A percentile compares a stretch with the other conserved stretches of the same genome.
Evolutionary conservation across 2,329 filamentous ascomycete genomes (phyloP).

Genomic region (Aspergillus tamarii): DNA sequence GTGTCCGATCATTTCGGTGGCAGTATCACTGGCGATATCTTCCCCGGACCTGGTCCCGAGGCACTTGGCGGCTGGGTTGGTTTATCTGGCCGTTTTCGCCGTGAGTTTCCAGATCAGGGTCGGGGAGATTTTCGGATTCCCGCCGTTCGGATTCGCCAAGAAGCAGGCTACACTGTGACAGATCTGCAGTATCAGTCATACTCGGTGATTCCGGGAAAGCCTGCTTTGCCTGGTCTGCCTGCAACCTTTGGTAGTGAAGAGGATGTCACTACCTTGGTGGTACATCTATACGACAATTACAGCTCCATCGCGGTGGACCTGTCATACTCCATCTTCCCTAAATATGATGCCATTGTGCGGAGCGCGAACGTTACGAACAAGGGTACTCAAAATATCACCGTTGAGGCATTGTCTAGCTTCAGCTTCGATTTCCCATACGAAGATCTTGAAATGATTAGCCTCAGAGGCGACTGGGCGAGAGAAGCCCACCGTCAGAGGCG

Average conservation of each 20-base stretch:
- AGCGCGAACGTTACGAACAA: constrained; percentile 66
- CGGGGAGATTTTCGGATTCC: constrained; percentile 66
- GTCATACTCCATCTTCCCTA: constrained; percentile 66
- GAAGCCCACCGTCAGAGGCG: constrained; percentile 60
- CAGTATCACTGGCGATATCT: constrained; percentile 56
- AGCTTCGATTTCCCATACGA: constrained; percentile 64
- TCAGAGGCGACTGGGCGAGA: constrained; percentile 65
- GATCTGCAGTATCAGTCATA: constrained; percentile 63
- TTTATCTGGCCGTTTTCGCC: constrained; percentile 54
- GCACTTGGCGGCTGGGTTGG: constrained; percentile 57
- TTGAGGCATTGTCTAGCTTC: constrained; percentile 63
- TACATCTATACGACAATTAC: constrained; percentile 62
- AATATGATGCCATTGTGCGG: constrained; percentile 63
- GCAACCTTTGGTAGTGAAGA: constrained; percentile 60
- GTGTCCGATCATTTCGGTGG: constrained; percentile 66
- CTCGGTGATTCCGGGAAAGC: constrained; percentile 60
- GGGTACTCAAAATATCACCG: constrained; percentile 54
- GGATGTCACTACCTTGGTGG: constrained; percentile 62
- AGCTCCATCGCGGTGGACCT: constrained; percentile 62
- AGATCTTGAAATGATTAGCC: constrained; percentile 65
- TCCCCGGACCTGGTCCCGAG: constrained; percentile 40
- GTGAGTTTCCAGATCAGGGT: constrained; percentile 67
- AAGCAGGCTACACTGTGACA: constrained; percentile 61
- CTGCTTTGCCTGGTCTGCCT: constrained; percentile 58
- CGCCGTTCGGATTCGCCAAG: constrained; percentile 63